Evolutionary conservation across 805 yeast species (phyloP).

Genomic region (Metschnikowia kunwiensis): DNA sequence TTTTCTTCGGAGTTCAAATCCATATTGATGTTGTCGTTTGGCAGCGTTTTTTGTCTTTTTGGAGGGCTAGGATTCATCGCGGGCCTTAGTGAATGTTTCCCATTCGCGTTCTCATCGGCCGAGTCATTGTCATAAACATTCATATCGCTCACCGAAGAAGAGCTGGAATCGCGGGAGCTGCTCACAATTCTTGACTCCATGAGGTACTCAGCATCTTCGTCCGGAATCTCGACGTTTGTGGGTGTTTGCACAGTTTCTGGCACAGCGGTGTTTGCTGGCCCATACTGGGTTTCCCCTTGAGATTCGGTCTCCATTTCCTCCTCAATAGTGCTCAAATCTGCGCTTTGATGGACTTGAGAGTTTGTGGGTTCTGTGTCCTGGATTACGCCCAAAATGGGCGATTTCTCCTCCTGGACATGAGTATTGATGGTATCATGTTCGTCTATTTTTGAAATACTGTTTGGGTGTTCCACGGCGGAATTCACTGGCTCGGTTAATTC

Average conservation of each 20-base stretch:
- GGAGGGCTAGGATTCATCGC: conserved; percentile 13
- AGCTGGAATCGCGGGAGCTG: not conserved
- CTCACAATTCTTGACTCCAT: not conserved
- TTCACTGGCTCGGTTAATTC: conserved; percentile 13
- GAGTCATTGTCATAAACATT: conserved; percentile 1
- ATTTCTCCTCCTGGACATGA: no score
- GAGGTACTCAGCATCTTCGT: not conserved
- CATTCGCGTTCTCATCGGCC: not conserved
- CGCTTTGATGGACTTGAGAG: no score
- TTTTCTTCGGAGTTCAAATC: not conserved
- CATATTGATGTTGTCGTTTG: not conserved
- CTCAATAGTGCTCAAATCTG: conserved; percentile 1
- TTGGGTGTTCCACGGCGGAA: no score
- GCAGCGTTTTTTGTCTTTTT: conserved; percentile 6
- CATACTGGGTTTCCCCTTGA: no score
- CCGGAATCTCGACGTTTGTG: not conserved
- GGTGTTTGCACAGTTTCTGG: not conserved
- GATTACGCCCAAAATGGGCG: conserved; percentile 2
- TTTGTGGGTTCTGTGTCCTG: conserved; percentile 3
- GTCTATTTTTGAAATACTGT: no score
- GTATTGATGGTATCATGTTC: no score
- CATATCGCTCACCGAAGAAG: conserved; percentile 5
- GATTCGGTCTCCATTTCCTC: not conserved
- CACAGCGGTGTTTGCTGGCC: no score
- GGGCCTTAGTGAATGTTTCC: conserved; percentile 10